A percentile compares a stretch with the other conserved stretches of the same genome.
Evolutionary conservation across 106 monocot genomes (phyloP).

Genomic region (Dactylorhiza incarnata): DNA sequence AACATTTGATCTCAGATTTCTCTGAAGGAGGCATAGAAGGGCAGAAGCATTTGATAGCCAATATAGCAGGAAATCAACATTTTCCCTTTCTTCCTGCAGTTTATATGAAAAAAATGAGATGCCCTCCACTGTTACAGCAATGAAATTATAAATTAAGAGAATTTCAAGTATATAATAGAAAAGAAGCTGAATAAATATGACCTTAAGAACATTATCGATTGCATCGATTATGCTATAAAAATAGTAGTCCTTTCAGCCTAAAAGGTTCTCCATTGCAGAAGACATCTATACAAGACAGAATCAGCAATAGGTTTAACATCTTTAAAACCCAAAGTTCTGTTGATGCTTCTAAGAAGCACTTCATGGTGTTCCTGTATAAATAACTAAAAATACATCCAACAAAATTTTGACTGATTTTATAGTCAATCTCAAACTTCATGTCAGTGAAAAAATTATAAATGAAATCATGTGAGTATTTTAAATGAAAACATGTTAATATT

Average conservation of each 20-base stretch:
- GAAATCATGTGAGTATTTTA: no score
- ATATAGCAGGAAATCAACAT: no score
- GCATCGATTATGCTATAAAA: constrained; percentile 76
- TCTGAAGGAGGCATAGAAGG: no score
- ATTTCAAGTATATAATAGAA: not conserved
- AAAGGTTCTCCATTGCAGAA: constrained; percentile 73
- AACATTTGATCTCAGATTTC: no score
- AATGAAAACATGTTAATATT: no score
- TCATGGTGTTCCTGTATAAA: constrained; percentile 88
- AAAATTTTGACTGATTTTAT: not conserved
- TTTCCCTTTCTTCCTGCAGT: no score
- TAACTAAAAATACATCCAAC: no score
- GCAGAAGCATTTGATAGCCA: no score
- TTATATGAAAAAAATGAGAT: constrained; percentile 6
- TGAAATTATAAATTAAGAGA: not conserved
- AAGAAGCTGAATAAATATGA: constrained; percentile 11
- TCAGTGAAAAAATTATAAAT: no score
- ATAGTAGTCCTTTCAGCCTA: constrained; percentile 80
- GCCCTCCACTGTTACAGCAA: not conserved
- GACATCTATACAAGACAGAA: constrained; percentile 76
- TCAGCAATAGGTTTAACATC: constrained; percentile 85
- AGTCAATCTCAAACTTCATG: no score
- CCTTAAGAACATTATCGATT: constrained; percentile 83
- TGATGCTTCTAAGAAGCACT: constrained; percentile 63
- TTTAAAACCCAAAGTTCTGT: constrained; percentile 80